A percentile compares a stretch with the other conserved stretches of the same genome.
phyloP scores from a whole-genome alignment of 1,139 yeast genomes.

The Kodamaea anthophila region DNA sequence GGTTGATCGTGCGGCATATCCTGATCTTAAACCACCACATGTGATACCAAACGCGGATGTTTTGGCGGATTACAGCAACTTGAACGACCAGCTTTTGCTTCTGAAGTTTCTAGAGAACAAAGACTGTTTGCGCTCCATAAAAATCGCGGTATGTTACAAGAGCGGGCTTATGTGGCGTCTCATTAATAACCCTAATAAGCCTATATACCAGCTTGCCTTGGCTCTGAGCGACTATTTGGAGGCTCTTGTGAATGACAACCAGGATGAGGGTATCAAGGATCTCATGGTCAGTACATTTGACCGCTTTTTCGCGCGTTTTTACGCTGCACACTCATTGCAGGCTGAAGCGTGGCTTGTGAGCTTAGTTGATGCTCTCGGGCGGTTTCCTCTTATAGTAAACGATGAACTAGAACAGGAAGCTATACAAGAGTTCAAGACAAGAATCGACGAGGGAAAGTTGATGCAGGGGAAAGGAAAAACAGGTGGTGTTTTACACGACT shows the following conservation, averaged over 20 bases:
- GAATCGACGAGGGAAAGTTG: conserved; percentile 7
- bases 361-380: conserved; percentile 9
- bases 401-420: conserved; percentile 9
- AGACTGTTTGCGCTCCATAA: conserved; percentile 8
- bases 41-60: conserved; percentile 8
- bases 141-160: conserved; percentile 10
- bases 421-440: conserved; percentile 8
- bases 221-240: conserved; percentile 5
- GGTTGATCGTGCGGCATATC: conserved; percentile 1
- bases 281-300: conserved; percentile 12
- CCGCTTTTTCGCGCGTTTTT: conserved; percentile 13
- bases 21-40: conserved; percentile 4
- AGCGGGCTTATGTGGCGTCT: no score
- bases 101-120: conserved; percentile 10
- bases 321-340: conserved; percentile 9
- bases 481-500: not conserved
- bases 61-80: conserved; percentile 6
- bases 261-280: conserved; percentile 9
- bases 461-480: not conserved
- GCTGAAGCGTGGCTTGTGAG: conserved; percentile 14
- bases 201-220: conserved; percentile 8
- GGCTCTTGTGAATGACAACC: conserved; percentile 6
- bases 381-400: conserved; percentile 7
- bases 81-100: conserved; percentile 9
- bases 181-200: conserved; percentile 10